Evolutionary conservation across 331 rosid genomes (phyloP).

Genomic region (Quercus phellos): DNA sequence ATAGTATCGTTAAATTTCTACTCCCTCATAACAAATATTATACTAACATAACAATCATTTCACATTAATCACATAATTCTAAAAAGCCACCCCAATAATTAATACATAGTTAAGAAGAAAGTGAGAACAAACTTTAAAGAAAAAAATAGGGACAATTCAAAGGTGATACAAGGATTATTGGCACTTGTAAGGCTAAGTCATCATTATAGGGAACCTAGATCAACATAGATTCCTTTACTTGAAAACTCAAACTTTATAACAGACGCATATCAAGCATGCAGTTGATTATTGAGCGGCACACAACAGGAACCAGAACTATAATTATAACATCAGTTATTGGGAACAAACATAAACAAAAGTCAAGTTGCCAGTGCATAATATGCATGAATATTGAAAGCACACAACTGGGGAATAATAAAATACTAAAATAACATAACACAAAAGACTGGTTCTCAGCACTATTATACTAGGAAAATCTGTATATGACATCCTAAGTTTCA

Average conservation of each 20-base stretch:
- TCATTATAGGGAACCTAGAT: background rate
- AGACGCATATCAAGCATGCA: background rate
- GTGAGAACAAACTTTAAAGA: constrained; percentile 25
- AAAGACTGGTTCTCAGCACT: background rate
- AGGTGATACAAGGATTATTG: background rate
- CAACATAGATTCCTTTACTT: background rate
- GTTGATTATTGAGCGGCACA: background rate
- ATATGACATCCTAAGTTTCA: background rate
- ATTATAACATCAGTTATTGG: constrained; percentile 7
- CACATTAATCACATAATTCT: background rate
- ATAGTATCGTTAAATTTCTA: background rate
- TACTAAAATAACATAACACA: background rate
- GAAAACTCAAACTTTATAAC: background rate
- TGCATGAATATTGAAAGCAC: too few species aligned
- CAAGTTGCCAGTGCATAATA: background rate
- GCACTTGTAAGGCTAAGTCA: background rate
- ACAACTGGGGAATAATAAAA: too few species aligned
- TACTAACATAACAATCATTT: background rate
- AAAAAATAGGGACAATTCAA: background rate
- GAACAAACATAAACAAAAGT: constrained; percentile 3
- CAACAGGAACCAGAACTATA: constrained; percentile 24
- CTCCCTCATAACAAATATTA: background rate
- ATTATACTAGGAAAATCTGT: background rate
- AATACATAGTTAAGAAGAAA: constrained; percentile 19
- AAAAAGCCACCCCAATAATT: background rate